phyloP scores from a whole-genome alignment of 1,284 basidiomycete genomes.

The Fomitopsis betulina region DNA sequence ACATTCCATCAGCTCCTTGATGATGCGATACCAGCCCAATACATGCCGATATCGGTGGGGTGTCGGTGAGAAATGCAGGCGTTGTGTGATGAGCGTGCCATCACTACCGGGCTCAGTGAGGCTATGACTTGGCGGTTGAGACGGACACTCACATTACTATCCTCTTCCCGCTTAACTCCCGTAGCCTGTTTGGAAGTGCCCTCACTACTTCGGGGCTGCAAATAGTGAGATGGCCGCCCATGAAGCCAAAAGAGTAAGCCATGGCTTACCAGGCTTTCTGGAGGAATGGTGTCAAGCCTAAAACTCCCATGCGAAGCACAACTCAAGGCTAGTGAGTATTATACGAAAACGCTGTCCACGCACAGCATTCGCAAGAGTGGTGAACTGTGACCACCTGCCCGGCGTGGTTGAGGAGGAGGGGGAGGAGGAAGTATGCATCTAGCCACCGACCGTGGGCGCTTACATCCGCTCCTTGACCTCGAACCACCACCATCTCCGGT shows the following conservation, averaged over 20 bases:
- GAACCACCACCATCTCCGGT: too few relatives aligned
- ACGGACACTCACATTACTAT: constrained; percentile 6
- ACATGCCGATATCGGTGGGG: constrained; percentile 65
- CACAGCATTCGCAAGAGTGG: too few relatives aligned
- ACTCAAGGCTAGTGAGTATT: neutral
- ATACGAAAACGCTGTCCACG: too few relatives aligned
- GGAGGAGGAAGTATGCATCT: too few relatives aligned
- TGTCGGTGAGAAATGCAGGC: constrained; percentile 64
- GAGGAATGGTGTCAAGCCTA: constrained; percentile 5
- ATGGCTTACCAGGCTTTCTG: constrained; percentile 6
- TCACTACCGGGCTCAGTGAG: constrained; percentile 41
- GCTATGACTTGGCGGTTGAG: neutral
- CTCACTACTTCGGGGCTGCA: constrained; percentile 7
- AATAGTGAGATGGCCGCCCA: neutral
- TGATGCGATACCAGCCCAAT: constrained; percentile 70
- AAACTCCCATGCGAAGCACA: constrained; percentile 7
- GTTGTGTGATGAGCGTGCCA: constrained; percentile 77
- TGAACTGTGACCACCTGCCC: too few relatives aligned
- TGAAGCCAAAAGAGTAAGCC: neutral
- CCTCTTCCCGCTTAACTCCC: constrained; percentile 5
- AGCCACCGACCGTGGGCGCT: too few relatives aligned
- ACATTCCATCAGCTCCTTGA: constrained; percentile 52
- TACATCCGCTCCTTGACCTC: too few relatives aligned
- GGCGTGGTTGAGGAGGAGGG: too few relatives aligned
- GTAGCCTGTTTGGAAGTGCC: constrained; percentile 6